These are phyloP conservation scores for Coemansia sp. DNA, from an alignment of 192 early-diverging fungal genomes.

Conservation along the genomic window DNA sequence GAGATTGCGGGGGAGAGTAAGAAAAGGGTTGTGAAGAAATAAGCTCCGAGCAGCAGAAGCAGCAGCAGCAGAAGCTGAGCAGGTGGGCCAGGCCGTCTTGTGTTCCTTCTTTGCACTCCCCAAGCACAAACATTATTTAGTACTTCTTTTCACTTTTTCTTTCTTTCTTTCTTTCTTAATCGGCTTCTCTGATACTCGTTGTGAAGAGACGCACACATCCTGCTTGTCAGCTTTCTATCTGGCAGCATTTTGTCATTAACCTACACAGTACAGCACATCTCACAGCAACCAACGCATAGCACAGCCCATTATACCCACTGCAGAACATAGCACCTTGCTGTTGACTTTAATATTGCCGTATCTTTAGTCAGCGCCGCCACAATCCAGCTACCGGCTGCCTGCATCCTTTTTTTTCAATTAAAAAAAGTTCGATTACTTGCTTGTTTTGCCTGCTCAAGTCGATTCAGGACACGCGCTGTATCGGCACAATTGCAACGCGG, in stretches of 20 bases:
- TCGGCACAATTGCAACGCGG: constrained; percentile 1
- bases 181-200: constrained; percentile 5
- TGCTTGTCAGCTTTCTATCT: too few relatives aligned
- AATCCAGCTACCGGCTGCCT: neutral
- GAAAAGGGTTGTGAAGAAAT: too few relatives aligned
- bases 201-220: too few relatives aligned
- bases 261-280: too few relatives aligned
- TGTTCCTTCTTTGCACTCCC: constrained; percentile 2
- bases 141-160: neutral
- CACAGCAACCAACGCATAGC: too few relatives aligned
- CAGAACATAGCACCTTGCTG: neutral
- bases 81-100: neutral
- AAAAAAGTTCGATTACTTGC: neutral
- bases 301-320: neutral
- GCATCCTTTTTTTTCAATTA: neutral
- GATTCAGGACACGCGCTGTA: neutral
- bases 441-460: neutral
- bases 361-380: neutral
- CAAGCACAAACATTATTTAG: too few relatives aligned
- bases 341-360: neutral
- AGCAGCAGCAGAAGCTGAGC: too few relatives aligned
- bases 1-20: too few relatives aligned
- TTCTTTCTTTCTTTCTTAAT: neutral
- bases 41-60: too few relatives aligned
- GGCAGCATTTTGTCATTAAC: too few relatives aligned